A percentile compares a stretch with the other conserved stretches of the same genome.
Evolutionary conservation across 139 green algal genomes (phyloP).

Genomic region (Chlorella vulgaris): DNA sequence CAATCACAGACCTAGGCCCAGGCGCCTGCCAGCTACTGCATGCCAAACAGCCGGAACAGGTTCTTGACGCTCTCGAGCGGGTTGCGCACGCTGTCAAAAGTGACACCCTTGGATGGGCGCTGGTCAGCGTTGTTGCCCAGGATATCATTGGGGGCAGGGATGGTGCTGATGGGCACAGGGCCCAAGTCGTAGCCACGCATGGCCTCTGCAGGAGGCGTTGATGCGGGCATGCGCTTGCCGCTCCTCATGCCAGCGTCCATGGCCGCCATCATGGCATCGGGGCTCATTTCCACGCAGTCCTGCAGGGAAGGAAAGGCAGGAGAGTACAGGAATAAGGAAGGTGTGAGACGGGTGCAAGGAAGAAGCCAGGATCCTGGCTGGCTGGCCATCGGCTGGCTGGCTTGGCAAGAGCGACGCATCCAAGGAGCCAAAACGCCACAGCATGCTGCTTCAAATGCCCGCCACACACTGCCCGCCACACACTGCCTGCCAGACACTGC

Average conservation of each 20-base stretch:
- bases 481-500: too few species aligned
- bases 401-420: too few species aligned
- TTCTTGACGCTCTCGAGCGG: slow-evolving; percentile 1
- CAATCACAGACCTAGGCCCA: background rate
- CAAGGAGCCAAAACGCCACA: too few species aligned
- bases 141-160: background rate
- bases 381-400: too few species aligned
- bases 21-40: background rate
- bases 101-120: background rate
- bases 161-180: background rate
- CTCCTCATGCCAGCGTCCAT: slow-evolving; percentile 20
- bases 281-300: slow-evolving; percentile 11
- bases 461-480: too few species aligned
- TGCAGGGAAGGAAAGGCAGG: background rate
- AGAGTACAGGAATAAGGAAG: too few species aligned
- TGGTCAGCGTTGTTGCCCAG: too few species aligned
- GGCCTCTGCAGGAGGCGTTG: background rate
- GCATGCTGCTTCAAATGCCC: too few species aligned
- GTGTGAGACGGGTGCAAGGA: too few species aligned
- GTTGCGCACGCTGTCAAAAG: slow-evolving; percentile 13
- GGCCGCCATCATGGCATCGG: slow-evolving; percentile 5
- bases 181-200: slow-evolving; percentile 31
- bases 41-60: background rate
- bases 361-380: too few species aligned
- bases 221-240: background rate